phyloP scores from a whole-genome alignment of 805 yeast genomes.

The Pichia scutulata region DNA sequence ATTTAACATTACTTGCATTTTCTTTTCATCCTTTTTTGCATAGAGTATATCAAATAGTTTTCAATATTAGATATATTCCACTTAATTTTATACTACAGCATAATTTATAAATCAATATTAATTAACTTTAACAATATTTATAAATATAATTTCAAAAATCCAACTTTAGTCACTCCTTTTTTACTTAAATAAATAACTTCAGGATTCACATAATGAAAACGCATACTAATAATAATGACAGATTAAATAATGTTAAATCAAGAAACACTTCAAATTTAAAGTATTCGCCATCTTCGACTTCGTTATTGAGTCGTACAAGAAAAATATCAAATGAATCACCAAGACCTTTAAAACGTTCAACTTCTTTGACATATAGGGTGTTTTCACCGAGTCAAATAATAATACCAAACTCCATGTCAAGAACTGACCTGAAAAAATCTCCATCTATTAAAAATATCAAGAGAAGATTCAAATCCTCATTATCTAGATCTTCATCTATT shows the following conservation, averaged over 20 bases:
- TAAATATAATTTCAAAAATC: background rate
- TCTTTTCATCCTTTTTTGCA: background rate
- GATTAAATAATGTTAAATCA: background rate
- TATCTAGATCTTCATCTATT: background rate
- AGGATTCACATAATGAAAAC: background rate
- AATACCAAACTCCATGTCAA: constrained; percentile 8
- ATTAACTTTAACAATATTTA: background rate
- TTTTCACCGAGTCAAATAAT: constrained; percentile 17
- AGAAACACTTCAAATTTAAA: background rate
- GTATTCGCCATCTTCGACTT: constrained; percentile 4
- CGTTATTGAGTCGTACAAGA: constrained; percentile 6
- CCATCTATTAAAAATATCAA: constrained; percentile 3
- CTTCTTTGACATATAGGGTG: constrained; percentile 21
- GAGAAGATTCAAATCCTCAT: constrained; percentile 2
- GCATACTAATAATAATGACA: background rate
- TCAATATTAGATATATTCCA: background rate
- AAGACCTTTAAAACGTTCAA: constrained; percentile 25
- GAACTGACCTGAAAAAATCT: constrained; percentile 8
- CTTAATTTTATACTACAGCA: background rate
- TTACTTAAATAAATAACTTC: too few relatives aligned
- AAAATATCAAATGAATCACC: constrained; percentile 12
- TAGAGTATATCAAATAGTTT: background rate
- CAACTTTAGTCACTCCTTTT: constrained; percentile 1
- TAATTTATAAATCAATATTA: background rate
- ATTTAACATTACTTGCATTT: background rate